phyloP scores from a whole-genome alignment of 345 rosid species.

The Moricandia moricandioides region DNA sequence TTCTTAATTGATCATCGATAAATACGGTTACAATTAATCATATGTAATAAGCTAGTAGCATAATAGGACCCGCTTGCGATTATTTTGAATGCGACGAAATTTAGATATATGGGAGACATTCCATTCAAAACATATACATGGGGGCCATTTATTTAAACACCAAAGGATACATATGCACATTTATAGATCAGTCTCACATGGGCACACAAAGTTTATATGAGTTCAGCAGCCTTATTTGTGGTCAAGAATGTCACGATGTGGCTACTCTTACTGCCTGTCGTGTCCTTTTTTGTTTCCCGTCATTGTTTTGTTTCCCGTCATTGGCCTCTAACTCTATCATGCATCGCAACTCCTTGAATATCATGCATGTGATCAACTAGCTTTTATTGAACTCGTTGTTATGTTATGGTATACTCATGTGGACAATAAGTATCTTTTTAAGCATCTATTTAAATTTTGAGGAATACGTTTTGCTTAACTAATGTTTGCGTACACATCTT shows the following conservation, averaged over 20 bases:
- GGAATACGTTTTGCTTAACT: background rate
- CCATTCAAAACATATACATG: background rate
- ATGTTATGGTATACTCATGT: background rate
- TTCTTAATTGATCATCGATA: background rate
- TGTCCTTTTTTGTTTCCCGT: background rate
- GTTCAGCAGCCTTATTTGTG: slow-evolving; percentile 18
- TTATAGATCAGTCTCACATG: slow-evolving; percentile 16
- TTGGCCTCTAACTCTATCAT: background rate
- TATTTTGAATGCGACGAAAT: background rate
- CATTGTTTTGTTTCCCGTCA: background rate
- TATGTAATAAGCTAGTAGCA: slow-evolving; percentile 6
- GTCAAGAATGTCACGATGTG: slow-evolving; percentile 26
- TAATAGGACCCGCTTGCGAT: slow-evolving; percentile 20
- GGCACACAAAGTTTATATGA: background rate
- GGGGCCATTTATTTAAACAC: background rate
- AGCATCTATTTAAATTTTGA: background rate
- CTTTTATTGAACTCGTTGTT: background rate
- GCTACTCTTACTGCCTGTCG: slow-evolving; percentile 12
- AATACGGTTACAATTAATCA: background rate
- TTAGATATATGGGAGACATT: slow-evolving; percentile 2
- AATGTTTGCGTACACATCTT: background rate
- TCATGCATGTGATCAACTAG: background rate
- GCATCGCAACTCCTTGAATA: background rate
- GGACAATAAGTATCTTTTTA: background rate
- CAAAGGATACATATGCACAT: background rate